Evolutionary conservation across 1,139 yeast genomes (phyloP).

Genomic region (Citeromyces hawaiiensis): DNA sequence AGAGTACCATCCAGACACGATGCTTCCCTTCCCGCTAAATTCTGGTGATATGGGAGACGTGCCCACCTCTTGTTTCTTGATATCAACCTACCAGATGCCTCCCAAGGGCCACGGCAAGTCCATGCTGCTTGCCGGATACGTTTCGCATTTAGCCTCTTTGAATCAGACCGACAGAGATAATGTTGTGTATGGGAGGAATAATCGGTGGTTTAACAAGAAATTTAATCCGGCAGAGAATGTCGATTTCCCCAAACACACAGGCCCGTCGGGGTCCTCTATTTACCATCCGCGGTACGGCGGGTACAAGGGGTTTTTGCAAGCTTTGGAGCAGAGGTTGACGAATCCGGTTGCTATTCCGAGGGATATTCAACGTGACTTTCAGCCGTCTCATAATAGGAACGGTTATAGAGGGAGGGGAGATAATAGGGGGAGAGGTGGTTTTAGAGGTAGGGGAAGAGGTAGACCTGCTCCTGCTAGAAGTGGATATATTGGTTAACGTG

Average conservation of each 20-base stretch:
- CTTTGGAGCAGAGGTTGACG: too few species aligned
- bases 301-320: constrained; percentile 19
- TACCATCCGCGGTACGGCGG: constrained; percentile 27
- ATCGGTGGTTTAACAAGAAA: constrained; percentile 11
- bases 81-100: constrained; percentile 47
- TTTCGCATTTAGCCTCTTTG: constrained; percentile 46
- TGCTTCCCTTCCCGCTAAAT: constrained; percentile 18
- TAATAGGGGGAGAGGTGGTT: too few species aligned
- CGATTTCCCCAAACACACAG: constrained; percentile 17
- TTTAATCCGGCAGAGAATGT: constrained; percentile 17
- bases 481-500: too few species aligned
- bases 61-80: constrained; percentile 39
- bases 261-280: constrained; percentile 20
- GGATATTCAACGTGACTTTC: too few species aligned
- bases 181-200: constrained; percentile 25
- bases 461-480: too few species aligned
- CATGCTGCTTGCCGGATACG: constrained; percentile 72
- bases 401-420: too few species aligned
- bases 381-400: too few species aligned
- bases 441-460: too few species aligned
- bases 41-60: constrained; percentile 39
- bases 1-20: not conserved
- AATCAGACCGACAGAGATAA: constrained; percentile 58
- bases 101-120: constrained; percentile 54
- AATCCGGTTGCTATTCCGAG: too few species aligned